Conservation (phyloP, 1,284 basidiomycete genomes). For the Cystobasidium pallidum region DNA sequence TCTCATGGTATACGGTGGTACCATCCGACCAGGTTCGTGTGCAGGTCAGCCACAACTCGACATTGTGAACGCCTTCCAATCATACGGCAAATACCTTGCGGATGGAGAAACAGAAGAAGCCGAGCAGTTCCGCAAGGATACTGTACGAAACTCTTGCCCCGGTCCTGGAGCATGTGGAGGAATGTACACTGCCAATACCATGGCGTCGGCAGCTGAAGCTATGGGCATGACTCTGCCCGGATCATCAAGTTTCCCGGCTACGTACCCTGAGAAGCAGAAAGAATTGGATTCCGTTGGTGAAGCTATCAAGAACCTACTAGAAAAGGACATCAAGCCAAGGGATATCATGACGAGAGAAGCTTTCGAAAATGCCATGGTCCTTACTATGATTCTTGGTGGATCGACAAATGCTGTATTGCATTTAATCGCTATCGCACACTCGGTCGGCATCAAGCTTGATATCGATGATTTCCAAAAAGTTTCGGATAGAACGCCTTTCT, state of each 20-base stretch:
- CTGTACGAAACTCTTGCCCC: conserved; percentile 87
- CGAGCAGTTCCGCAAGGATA: conserved; percentile 67
- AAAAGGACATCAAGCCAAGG: conserved; percentile 83
- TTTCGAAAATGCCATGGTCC: conserved; percentile 94
- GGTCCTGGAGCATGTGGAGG: conserved; percentile 90
- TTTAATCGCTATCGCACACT: conserved; percentile 85
- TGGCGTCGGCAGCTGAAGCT: conserved; percentile 73
- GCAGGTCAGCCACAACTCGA: conserved; percentile 78
- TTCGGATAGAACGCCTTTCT: conserved; percentile 80
- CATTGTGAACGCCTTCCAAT: conserved; percentile 92
- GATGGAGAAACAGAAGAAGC: conserved; percentile 82
- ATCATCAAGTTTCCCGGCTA: conserved; percentile 80
- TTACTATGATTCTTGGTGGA: conserved; percentile 92
- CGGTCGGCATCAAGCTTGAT: conserved; percentile 76
- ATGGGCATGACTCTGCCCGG: conserved; percentile 90
- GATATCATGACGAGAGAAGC: conserved; percentile 95
- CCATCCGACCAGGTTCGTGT: conserved; percentile 86
- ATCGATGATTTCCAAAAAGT: conserved; percentile 86
- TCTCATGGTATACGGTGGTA: conserved; percentile 95
- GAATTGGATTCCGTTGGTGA: conserved; percentile 82
- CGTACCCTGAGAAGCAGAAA: conserved; percentile 77
- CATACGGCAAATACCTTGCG: conserved; percentile 88
- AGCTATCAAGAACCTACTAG: conserved; percentile 79
- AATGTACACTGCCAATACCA: conserved; percentile 57
- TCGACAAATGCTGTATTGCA: conserved; percentile 93